phyloP scores from a whole-genome alignment of 2,329 filamentous ascomycete genomes.

The Apiospora kogelbergensis region DNA sequence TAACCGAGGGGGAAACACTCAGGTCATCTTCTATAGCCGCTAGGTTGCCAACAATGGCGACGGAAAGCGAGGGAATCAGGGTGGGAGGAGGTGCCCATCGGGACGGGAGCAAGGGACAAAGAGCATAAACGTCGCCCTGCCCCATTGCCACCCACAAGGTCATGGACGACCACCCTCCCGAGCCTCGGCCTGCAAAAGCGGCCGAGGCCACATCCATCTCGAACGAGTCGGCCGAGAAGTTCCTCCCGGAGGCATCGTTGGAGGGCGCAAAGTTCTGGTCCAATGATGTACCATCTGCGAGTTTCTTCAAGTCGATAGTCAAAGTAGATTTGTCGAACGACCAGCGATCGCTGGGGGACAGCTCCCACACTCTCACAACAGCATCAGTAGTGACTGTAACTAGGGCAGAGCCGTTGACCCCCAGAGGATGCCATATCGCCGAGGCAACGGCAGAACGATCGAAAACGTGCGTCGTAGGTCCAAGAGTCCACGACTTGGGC shows the following conservation, averaged over 20 bases:
- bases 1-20: slow-evolving; percentile 49
- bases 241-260: slow-evolving; percentile 70
- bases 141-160: slow-evolving; percentile 97
- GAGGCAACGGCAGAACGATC: slow-evolving; percentile 79
- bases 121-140: slow-evolving; percentile 87
- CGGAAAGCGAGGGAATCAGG: slow-evolving; percentile 77
- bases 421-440: slow-evolving; percentile 89
- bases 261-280: slow-evolving; percentile 84
- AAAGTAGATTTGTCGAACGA: slow-evolving; percentile 83
- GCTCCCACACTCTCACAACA: slow-evolving; percentile 85
- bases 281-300: slow-evolving; percentile 78
- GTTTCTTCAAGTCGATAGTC: slow-evolving; percentile 83
- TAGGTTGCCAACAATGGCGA: slow-evolving; percentile 76
- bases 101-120: slow-evolving; percentile 85
- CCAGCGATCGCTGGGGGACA: slow-evolving; percentile 80
- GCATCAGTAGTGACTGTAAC: slow-evolving; percentile 89
- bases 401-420: slow-evolving; percentile 75
- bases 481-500: slow-evolving; percentile 86
- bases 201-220: slow-evolving; percentile 94
- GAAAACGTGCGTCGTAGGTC: slow-evolving; percentile 87
- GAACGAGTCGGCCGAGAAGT: slow-evolving; percentile 83
- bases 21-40: slow-evolving; percentile 62
- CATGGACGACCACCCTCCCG: slow-evolving; percentile 92
- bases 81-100: slow-evolving; percentile 80
- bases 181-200: slow-evolving; percentile 66